A percentile compares a stretch with the other conserved stretches of the same genome.
Conservation (phyloP, 1,139 yeast species). For the Geotrichum restrictum region DNA sequence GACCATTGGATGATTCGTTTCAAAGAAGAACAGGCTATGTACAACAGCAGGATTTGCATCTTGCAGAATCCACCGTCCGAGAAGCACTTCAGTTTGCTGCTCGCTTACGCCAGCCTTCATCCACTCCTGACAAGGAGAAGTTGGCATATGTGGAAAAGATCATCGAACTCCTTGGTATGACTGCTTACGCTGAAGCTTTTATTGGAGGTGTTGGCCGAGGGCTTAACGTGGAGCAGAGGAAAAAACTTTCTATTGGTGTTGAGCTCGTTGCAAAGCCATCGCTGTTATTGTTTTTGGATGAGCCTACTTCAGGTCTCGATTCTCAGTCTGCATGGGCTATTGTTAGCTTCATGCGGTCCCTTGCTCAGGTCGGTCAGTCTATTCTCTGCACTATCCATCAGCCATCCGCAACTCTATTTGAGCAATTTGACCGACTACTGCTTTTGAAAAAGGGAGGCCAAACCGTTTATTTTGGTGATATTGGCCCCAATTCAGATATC, state of each 20-base stretch:
- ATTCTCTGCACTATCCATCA: constrained; percentile 76
- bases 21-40: constrained; percentile 60
- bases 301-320: constrained; percentile 86
- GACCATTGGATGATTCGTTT: constrained; percentile 49
- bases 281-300: constrained; percentile 72
- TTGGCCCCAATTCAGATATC: constrained; percentile 57
- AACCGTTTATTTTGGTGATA: constrained; percentile 73
- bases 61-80: constrained; percentile 53
- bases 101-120: constrained; percentile 50
- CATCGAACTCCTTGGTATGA: constrained; percentile 53
- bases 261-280: constrained; percentile 84
- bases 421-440: constrained; percentile 68
- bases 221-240: constrained; percentile 76
- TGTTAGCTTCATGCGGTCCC: constrained; percentile 49
- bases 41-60: constrained; percentile 60
- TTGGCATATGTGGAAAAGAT: constrained; percentile 54
- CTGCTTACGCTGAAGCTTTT: constrained; percentile 54
- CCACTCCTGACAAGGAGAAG: constrained; percentile 47
- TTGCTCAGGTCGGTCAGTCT: constrained; percentile 75
- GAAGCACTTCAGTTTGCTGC: constrained; percentile 59
- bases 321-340: constrained; percentile 82
- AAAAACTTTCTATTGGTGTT: constrained; percentile 78
- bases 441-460: constrained; percentile 68
- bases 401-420: constrained; percentile 68
- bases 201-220: constrained; percentile 65